phyloP scores from a whole-genome alignment of 2,329 filamentous ascomycete genomes.

The Phialocephala subalpina region DNA sequence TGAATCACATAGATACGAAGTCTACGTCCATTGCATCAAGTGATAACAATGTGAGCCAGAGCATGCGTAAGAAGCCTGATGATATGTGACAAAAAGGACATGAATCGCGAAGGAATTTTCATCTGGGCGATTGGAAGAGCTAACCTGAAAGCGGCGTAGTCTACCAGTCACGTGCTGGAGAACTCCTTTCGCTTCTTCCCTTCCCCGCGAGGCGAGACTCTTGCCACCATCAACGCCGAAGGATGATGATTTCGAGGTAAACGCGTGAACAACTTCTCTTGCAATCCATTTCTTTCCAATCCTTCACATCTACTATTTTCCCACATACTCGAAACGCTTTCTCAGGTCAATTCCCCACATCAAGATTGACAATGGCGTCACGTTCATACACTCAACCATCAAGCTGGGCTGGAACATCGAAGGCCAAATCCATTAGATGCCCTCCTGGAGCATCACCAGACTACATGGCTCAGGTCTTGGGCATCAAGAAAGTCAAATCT shows the following conservation, averaged over 20 bases:
- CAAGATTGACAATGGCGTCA: constrained; percentile 16
- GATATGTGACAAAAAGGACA: constrained; percentile 33
- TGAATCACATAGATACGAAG: constrained; percentile 26
- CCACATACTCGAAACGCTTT: constrained; percentile 2
- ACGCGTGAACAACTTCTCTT: background rate
- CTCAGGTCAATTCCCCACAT: background rate
- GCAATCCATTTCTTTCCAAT: background rate
- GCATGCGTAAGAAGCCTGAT: constrained; percentile 42
- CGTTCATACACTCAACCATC: constrained; percentile 12
- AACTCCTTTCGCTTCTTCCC: background rate
- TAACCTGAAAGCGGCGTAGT: constrained; percentile 18
- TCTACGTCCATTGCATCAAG: constrained; percentile 34
- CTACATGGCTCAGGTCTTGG: constrained; percentile 18
- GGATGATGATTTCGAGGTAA: background rate
- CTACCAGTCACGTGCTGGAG: constrained; percentile 15
- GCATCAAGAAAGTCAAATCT: constrained; percentile 20
- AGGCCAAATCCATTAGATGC: background rate
- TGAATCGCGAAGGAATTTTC: constrained; percentile 15
- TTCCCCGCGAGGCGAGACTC: background rate
- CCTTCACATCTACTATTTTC: background rate
- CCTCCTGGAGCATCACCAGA: constrained; percentile 5
- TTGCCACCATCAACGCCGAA: background rate
- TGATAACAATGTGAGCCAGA: constrained; percentile 37
- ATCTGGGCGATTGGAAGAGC: constrained; percentile 1
- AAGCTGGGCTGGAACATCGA: background rate